phyloP scores from a whole-genome alignment of 305 asterid genomes.

The Coffea humblotiana region DNA sequence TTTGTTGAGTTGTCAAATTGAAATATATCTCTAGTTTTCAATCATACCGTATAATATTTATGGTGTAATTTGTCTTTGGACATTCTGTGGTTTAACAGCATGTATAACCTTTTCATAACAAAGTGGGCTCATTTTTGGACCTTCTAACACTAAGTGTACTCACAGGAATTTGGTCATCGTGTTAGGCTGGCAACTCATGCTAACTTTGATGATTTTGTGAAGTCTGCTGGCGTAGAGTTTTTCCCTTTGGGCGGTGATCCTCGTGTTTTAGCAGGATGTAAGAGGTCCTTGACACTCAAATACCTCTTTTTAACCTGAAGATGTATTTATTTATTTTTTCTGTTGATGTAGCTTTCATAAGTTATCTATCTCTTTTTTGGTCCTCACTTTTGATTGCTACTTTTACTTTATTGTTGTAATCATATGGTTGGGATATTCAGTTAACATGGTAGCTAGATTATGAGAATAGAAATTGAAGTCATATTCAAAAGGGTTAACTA shows the following conservation, averaged over 20 bases:
- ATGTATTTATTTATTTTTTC: not conserved
- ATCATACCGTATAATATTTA: not conserved
- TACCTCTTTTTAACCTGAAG: constrained; percentile 2
- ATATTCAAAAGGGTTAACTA: not conserved
- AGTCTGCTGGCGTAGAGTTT: constrained; percentile 85
- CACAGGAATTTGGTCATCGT: constrained; percentile 84
- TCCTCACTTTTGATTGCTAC: not conserved
- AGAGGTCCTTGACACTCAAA: constrained; percentile 52
- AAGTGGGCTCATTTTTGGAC: not conserved
- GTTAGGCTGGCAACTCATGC: constrained; percentile 96
- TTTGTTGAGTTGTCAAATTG: not conserved
- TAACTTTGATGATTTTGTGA: constrained; percentile 81
- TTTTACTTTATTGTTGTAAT: constrained; percentile 7
- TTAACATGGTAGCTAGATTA: constrained; percentile 1
- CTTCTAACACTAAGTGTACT: constrained; percentile 25
- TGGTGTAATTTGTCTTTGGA: not conserved
- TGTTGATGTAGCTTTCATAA: not conserved
- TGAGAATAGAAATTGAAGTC: not conserved
- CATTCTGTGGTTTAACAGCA: constrained; percentile 9
- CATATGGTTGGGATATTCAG: constrained; percentile 5
- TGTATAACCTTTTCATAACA: not conserved
- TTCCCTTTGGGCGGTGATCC: constrained; percentile 98
- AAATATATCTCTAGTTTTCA: not conserved
- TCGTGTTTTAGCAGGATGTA: constrained; percentile 97
- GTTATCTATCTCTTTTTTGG: not conserved